A percentile compares a stretch with the other conserved stretches of the same genome.
Evolutionary conservation across 2,329 filamentous ascomycete species (phyloP).

Genomic region (Hypoxylon sp.): DNA sequence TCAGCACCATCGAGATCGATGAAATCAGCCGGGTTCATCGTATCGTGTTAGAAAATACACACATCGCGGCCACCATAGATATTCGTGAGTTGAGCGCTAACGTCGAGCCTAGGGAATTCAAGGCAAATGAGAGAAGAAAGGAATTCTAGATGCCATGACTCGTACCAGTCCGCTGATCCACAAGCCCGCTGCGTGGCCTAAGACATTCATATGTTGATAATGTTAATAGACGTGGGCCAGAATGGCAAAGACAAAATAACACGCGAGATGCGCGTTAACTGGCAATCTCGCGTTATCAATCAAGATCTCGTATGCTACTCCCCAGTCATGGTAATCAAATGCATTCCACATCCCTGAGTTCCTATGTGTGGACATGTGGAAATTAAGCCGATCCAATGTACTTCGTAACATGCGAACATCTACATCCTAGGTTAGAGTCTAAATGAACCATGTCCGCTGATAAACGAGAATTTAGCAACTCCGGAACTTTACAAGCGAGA

Average conservation of each 20-base stretch:
- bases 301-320: constrained; percentile 37
- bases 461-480: constrained; percentile 16
- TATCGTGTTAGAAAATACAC: background rate
- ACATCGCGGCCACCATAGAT: background rate
- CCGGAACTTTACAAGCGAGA: constrained; percentile 25
- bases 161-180: background rate
- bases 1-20: background rate
- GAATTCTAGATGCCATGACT: background rate
- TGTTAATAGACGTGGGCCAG: background rate
- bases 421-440: background rate
- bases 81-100: background rate
- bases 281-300: constrained; percentile 30
- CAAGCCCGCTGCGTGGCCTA: background rate
- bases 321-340: no score
- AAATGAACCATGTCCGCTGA: background rate
- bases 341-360: constrained; percentile 31
- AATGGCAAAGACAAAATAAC: background rate
- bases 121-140: background rate
- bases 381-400: constrained; percentile 29
- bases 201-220: background rate
- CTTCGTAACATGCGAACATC: background rate
- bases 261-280: constrained; percentile 12
- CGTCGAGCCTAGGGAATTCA: background rate
- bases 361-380: constrained; percentile 24
- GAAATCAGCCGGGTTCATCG: background rate